These are phyloP conservation scores for Sesbania bispinosa DNA, from an alignment of 306 rosid species.

Conservation along the genomic window DNA sequence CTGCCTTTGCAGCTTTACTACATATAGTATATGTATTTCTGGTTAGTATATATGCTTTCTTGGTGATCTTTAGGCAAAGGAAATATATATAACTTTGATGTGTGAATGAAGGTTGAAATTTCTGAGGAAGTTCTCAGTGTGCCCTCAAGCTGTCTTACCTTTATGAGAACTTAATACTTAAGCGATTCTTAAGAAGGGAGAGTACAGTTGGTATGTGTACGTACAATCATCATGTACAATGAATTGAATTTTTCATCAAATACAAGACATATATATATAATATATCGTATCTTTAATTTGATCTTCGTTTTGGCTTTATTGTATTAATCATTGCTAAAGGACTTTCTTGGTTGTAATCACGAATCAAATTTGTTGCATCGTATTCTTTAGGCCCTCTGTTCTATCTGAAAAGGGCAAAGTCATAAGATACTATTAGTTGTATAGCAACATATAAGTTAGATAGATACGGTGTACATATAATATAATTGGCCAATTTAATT, in stretches of 20 bases:
- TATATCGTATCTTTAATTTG: not conserved
- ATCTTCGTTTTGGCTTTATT: not conserved
- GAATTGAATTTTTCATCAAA: not conserved
- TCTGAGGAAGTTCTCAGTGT: conserved; percentile 34
- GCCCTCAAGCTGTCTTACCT: conserved; percentile 65
- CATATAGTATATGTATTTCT: not conserved
- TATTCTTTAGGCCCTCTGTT: not conserved
- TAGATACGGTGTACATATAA: not conserved
- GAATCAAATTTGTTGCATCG: not conserved
- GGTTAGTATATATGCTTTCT: not conserved
- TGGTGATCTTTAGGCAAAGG: conserved; percentile 2
- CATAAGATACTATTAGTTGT: not conserved
- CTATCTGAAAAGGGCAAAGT: not conserved
- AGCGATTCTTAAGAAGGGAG: conserved; percentile 15
- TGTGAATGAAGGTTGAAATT: conserved; percentile 13
- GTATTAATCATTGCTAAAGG: conserved; percentile 11
- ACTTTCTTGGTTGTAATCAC: conserved; percentile 24
- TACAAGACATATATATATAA: conserved; percentile 16
- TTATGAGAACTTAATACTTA: conserved; percentile 44
- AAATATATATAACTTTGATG: not conserved
- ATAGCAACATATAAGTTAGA: not conserved
- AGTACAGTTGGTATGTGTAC: not conserved
- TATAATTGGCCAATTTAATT: not conserved
- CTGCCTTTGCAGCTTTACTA: conserved; percentile 13
- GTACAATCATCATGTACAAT: not conserved